These are phyloP conservation scores for Trematosphaeria pertusa DNA, from an alignment of 2,329 filamentous ascomycete species.

Conservation along the genomic window DNA sequence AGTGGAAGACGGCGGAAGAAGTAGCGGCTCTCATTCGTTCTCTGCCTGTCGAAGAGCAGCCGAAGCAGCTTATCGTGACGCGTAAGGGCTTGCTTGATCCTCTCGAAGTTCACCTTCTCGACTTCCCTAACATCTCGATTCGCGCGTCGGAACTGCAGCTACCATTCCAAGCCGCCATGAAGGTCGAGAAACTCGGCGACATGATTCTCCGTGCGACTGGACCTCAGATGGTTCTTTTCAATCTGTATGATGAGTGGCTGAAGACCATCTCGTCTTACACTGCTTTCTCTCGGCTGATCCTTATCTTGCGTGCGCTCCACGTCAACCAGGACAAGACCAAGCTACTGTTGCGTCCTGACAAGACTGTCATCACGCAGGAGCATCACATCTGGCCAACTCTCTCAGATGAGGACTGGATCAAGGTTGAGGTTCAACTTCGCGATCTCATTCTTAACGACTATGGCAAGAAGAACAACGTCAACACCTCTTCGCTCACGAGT, in stretches of 20 bases:
- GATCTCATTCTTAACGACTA: conserved; percentile 98
- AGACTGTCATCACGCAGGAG: conserved; percentile 97
- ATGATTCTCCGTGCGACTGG: conserved; percentile 98
- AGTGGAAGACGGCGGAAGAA: conserved; percentile 99
- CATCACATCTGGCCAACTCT: conserved; percentile 98
- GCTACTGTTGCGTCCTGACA: conserved; percentile 90
- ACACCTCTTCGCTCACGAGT: conserved; percentile 93
- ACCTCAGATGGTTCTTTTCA: conserved; percentile 99
- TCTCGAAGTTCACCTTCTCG: conserved; percentile 93
- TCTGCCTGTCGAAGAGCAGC: conserved; percentile 95
- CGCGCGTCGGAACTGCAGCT: conserved; percentile 95
- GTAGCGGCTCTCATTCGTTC: conserved; percentile 96
- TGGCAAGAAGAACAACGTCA: conserved; percentile 99
- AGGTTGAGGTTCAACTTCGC: conserved; percentile 95
- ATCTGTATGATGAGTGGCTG: conserved; percentile 97
- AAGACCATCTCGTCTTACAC: conserved; percentile 99
- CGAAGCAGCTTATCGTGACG: conserved; percentile 97
- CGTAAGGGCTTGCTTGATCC: conserved; percentile 96
- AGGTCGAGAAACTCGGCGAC: conserved; percentile 98
- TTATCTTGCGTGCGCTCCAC: conserved; percentile 93
- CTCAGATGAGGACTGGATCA: conserved; percentile 97
- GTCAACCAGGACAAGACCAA: conserved; percentile 99
- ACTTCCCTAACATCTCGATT: conserved; percentile 99
- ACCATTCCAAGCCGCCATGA: conserved; percentile 99
- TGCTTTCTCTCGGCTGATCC: conserved; percentile 91